Base-by-base conservation (phyloP, 345 rosid genomes). In the Boechera retrofracta region DNA sequence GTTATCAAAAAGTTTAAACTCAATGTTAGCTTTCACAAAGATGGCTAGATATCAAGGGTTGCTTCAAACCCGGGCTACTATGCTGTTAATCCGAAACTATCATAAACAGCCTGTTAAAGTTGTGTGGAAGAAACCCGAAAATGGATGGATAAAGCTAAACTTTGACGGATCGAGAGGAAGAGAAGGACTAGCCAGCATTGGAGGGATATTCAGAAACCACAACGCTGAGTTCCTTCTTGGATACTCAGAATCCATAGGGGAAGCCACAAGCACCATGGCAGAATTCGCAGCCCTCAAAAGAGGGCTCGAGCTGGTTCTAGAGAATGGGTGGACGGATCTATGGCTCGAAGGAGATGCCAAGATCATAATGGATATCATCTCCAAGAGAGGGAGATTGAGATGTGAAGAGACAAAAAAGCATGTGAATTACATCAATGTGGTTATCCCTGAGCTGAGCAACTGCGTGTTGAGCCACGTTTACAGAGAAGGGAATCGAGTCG, bases 321-420 rank as follows among this genome's bases (percentile, higher is more conserved):
- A 94, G 77, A 85, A 92, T 39, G 89, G 94, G 1, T 89, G 89
- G 97, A 82, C 60, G 5, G 76, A 86, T 32, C 79, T 91, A 5
- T 94, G 98, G 96, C 88, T 91, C 0, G 97, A 94, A 82, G 96
- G 98, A 4, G 97, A 93, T 52, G 88, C 87, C 28, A 87, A 88
- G 76, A 64, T 86, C 59, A 78, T 89, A 72, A 78, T 93, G 26
- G 97, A 91, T 29, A 81, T 87, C 49, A 79, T 89, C 29, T 61
- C 72, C 71, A 73, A 80, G 63, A 82, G 76, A 72, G 86, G 87
- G 64, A 67, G 51, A 61, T 85, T 88, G 59, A 91, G 69, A 77
- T 82, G 89, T 55, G 79, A 75, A 36, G 83, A 87, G 59, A 65
- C 84, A 35, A 84, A 67, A 13, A 85, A 72, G 56, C 85, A 84